Evolutionary conservation across 2,329 filamentous ascomycete genomes (phyloP), one percentile per base, ranked within the genome.

Genomic region (Periconia sp.): DNA sequence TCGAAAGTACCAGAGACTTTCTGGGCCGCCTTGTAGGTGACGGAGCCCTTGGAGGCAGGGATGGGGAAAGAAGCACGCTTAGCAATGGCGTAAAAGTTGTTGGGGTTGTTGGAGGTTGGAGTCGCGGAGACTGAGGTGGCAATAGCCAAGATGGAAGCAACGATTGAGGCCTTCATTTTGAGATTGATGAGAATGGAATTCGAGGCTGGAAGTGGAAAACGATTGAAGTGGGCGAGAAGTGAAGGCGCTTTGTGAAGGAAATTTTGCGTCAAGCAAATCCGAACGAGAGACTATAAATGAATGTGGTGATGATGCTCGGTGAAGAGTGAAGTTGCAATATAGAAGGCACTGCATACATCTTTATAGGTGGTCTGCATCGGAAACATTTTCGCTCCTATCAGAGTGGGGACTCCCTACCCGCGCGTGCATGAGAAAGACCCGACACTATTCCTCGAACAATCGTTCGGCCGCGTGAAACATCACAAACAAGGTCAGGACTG

Each of bases 91-190:
- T 64, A 68, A 51, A 64, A 59, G 50, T 61, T 62, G 53, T 44
- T 49, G 31, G 67, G 64, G 35, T 64, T 40, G 46, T 53, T 18
- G 27, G 47, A 27, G 20, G 46, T 30, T 46, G 69, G 68, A 49
- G 60, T 58, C 31, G 71, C 71, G 35, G 66, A 58, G 49, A 66
- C 62, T 45, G 65, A 56, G 49, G 63, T 62, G 40, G 57, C 65
- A 49, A 71, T 56, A 53, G 64, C 67, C 46, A 66, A 50, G 43
- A 69, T 55, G 51, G 66, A 54, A 45, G 68, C 64, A 49, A 63
- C 55, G 52, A 68, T 37, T 37, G 63, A 62, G 65, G 63, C 69
- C 65, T 72, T 65, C 69, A 72, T 72, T 54, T 60, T 71, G 66
- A 62, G 20, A 48, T n/a, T n/a, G n/a, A n/a, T 27, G 8, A 27